phyloP scores from a whole-genome alignment of 352 stramenopile species.

The Pythium utonaiense region DNA sequence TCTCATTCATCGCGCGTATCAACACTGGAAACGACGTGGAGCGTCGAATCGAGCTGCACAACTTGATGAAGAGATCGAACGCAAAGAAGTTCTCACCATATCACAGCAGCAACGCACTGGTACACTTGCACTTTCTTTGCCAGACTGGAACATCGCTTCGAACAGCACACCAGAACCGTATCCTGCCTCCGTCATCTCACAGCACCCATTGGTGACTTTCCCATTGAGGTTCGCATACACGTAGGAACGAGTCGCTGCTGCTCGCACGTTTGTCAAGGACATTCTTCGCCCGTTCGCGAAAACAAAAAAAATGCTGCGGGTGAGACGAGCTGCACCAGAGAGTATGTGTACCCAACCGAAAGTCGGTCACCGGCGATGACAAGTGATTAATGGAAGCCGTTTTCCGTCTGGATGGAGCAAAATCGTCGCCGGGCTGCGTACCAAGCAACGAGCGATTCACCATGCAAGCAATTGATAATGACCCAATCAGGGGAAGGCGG shows the following conservation, averaged over 20 bases:
- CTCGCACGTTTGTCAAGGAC: constrained; percentile 2
- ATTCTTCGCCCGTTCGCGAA: neutral
- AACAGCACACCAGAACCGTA: neutral
- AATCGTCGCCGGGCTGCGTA: neutral
- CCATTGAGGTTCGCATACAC: neutral
- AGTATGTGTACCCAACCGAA: neutral
- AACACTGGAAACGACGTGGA: neutral
- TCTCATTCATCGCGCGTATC: neutral
- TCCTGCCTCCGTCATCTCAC: neutral
- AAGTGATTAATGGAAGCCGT: constrained; percentile 6
- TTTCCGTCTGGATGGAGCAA: constrained; percentile 2
- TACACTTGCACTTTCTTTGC: neutral
- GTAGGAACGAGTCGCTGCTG: neutral
- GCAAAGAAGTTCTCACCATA: neutral
- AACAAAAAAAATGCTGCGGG: no score
- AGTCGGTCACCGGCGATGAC: neutral
- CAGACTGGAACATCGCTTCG: neutral
- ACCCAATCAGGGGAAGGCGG: constrained; percentile 4
- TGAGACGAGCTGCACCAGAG: no score
- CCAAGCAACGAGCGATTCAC: neutral
- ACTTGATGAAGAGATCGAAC: neutral
- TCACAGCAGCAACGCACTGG: no score
- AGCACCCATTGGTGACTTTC: neutral
- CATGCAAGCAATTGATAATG: neutral
- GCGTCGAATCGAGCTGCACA: neutral